phyloP scores from a whole-genome alignment of 208 protist genomes.

The Phytomonas sp. region DNA sequence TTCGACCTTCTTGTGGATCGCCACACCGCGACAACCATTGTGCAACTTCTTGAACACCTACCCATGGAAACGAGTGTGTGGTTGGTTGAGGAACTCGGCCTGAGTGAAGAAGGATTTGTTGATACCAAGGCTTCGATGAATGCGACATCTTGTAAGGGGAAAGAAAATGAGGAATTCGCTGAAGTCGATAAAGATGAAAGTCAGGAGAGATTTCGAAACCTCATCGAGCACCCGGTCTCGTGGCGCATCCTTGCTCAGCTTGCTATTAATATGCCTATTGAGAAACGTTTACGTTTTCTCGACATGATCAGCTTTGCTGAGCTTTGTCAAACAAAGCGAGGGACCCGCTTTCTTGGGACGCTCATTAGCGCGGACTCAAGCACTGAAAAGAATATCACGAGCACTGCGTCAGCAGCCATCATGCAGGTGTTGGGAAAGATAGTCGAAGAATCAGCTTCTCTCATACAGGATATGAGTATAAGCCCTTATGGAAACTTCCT shows the following conservation, averaged over 20 bases:
- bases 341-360: slow-evolving; percentile 52
- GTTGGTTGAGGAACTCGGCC: slow-evolving; percentile 52
- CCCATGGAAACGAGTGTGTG: slow-evolving; percentile 40
- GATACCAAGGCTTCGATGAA: slow-evolving; percentile 12
- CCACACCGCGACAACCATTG: slow-evolving; percentile 68
- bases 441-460: slow-evolving; percentile 27
- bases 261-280: slow-evolving; percentile 18
- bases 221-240: slow-evolving; percentile 65
- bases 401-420: not conserved
- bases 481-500: slow-evolving; percentile 78
- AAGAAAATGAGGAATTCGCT: not conserved
- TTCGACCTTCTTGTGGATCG: slow-evolving; percentile 53
- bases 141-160: slow-evolving; percentile 1
- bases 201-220: slow-evolving; percentile 29
- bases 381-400: not conserved
- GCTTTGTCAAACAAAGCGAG: slow-evolving; percentile 64
- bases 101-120: slow-evolving; percentile 20
- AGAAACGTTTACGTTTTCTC: slow-evolving; percentile 33
- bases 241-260: slow-evolving; percentile 61
- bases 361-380: slow-evolving; percentile 24
- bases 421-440: slow-evolving; percentile 27
- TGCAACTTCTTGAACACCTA: slow-evolving; percentile 51
- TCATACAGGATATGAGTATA: slow-evolving; percentile 51
- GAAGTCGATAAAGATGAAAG: slow-evolving; percentile 9
- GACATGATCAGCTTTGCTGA: slow-evolving; percentile 20